phyloP scores from a whole-genome alignment of 345 rosid species.

The Aquilaria sinensis region DNA sequence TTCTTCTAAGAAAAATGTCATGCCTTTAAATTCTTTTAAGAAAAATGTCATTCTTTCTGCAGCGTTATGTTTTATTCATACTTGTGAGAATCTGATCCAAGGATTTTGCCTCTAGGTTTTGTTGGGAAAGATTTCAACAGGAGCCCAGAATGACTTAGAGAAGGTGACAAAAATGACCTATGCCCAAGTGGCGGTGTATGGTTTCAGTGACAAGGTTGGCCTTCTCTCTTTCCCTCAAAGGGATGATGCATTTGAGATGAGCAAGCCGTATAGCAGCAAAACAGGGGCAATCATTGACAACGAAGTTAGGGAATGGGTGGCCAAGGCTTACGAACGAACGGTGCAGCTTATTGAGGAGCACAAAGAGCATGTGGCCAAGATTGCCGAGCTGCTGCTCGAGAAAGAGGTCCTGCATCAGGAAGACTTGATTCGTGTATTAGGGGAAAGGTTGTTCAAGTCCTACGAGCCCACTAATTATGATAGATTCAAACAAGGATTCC shows the following conservation, averaged over 20 bases:
- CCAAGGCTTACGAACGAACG: conserved; percentile 34
- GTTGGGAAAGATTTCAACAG: conserved; percentile 42
- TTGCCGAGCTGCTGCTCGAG: conserved; percentile 45
- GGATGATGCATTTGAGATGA: conserved; percentile 33
- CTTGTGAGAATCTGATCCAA: no score
- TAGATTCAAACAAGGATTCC: conserved; percentile 40
- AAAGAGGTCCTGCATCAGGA: conserved; percentile 53
- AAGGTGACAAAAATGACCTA: conserved; percentile 49
- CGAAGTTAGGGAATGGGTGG: conserved; percentile 51
- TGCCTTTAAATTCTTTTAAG: background rate
- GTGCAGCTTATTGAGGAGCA: conserved; percentile 40
- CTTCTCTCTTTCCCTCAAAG: conserved; percentile 52
- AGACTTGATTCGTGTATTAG: conserved; percentile 35
- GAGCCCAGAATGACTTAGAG: conserved; percentile 53
- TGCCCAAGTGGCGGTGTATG: conserved; percentile 48
- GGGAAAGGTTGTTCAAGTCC: conserved; percentile 39
- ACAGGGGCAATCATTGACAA: conserved; percentile 43
- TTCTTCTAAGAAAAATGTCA: background rate
- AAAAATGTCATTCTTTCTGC: background rate
- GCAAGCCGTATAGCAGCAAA: conserved; percentile 43
- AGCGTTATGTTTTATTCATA: background rate
- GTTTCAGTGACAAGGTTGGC: conserved; percentile 59
- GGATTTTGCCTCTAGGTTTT: conserved; percentile 13
- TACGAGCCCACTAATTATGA: conserved; percentile 43
- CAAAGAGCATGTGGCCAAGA: conserved; percentile 39